Evolutionary conservation across 2,329 filamentous ascomycete species (phyloP), one percentile per base, ranked within the genome.

Genomic region (Aureobasidium musti): DNA sequence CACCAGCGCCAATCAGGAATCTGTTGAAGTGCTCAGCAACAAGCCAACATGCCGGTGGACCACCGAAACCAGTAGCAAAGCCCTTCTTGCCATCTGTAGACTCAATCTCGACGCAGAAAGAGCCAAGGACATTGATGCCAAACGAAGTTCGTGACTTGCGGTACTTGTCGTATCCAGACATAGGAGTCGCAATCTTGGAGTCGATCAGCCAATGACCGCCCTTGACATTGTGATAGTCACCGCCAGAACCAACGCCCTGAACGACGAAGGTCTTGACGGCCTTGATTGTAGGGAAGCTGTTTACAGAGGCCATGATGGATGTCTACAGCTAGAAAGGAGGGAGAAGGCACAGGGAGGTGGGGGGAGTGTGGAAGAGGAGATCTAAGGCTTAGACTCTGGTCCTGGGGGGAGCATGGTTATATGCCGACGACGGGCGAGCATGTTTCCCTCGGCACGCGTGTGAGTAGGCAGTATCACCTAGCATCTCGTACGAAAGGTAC

Each of bases 111-210:
- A 97, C 86, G 72, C 92, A 90, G 80, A 97, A 96, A 0, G 92
- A 96, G 1, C 93, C 93, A 30, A 97, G 81, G 8, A 97, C 92
- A 73, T 97, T 97, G 83, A 97, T 97, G 43, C 93, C 93, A 91
- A 92, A 97, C 77, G 89, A 92, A 14, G 92, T 97, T 72, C 93
- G 85, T 43, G 92, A 97, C 68, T 89, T 87, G 71, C 92, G 88
- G 79, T 96, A 97, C 72, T 93, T 83, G 70, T 95, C 91, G 86
- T 93, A 97, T 78, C 87, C 86, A 59, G 92, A 94, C 85, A 93
- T 96, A 7, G 93, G 93, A 0, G 92, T 97, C 1, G 93, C 92
- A 76, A 97, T 97, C 72, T 93, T 89, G 69, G 89, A 90, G 79
- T 97, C 93, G 70, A 97, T 90, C 72, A 97, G 82, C 93, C 92